Percentiles rank a stretch among this genome's conserved stretches.
Conservation (phyloP, 1,139 yeast species). For the Protomyces arabidopsidicola region DNA sequence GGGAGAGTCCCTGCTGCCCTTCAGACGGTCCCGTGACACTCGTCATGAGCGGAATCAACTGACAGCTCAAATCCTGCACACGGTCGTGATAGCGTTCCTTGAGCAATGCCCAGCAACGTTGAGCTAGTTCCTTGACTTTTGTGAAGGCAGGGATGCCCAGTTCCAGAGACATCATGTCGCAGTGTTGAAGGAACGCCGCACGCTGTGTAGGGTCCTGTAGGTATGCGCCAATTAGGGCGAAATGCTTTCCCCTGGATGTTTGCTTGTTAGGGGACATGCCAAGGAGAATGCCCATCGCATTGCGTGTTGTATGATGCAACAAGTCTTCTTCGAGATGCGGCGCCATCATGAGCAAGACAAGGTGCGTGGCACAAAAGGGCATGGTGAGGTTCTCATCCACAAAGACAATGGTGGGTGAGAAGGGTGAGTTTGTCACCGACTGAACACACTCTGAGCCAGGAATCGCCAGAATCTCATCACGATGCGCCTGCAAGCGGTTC, state of each 20-base stretch:
- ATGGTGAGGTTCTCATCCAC: not conserved
- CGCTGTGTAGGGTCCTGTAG: not conserved
- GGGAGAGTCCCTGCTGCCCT: not conserved
- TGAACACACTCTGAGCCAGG: not conserved
- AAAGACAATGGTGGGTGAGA: not conserved
- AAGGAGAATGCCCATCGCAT: not conserved
- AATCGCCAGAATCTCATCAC: not conserved
- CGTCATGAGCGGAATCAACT: not conserved
- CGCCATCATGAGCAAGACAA: not conserved
- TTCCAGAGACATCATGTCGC: not conserved
- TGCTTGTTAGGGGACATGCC: not conserved
- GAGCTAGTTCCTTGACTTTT: not conserved
- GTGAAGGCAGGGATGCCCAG: not conserved
- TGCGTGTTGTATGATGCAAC: not conserved
- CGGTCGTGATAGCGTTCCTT: not conserved
- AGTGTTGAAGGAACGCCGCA: not conserved
- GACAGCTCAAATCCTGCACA: not conserved
- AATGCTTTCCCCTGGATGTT: not conserved
- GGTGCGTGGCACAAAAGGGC: not conserved
- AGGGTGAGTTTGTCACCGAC: not conserved
- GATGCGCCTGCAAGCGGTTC: not conserved
- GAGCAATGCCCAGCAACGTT: not conserved
- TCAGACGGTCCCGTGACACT: not conserved
- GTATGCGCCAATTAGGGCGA: not conserved
- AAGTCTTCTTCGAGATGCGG: not conserved